Evolutionary conservation across 345 rosid species (phyloP).

Genomic region (Eucalyptus victrix): DNA sequence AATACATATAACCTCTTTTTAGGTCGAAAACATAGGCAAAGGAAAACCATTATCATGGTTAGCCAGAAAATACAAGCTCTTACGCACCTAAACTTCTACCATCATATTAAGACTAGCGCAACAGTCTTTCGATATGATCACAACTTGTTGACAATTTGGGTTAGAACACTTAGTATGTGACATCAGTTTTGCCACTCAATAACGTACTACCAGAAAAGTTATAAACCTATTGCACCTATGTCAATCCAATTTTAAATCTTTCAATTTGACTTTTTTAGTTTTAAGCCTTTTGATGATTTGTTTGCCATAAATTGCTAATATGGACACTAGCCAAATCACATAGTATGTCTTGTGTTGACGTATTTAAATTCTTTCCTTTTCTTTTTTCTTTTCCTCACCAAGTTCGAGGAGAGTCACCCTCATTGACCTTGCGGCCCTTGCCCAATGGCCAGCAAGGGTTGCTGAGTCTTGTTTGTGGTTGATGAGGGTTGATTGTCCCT

Average conservation of each 20-base stretch:
- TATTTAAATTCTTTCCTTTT: too few relatives aligned
- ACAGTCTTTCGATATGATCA: neutral
- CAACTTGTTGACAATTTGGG: neutral
- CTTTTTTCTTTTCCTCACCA: neutral
- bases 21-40: neutral
- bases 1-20: neutral
- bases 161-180: neutral
- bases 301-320: neutral
- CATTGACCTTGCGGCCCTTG: neutral
- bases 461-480: neutral
- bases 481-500: neutral
- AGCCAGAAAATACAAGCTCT: neutral
- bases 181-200: neutral
- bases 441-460: neutral
- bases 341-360: neutral
- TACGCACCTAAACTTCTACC: neutral
- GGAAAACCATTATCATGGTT: neutral
- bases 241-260: too few relatives aligned
- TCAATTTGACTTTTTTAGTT: neutral
- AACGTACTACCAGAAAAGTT: too few relatives aligned
- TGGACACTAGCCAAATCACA: neutral
- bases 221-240: too few relatives aligned
- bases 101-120: neutral
- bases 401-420: neutral
- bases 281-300: neutral